Evolutionary conservation across 768 basidiomycete genomes (phyloP).

Genomic region (Kwoniella mangroviensis): DNA sequence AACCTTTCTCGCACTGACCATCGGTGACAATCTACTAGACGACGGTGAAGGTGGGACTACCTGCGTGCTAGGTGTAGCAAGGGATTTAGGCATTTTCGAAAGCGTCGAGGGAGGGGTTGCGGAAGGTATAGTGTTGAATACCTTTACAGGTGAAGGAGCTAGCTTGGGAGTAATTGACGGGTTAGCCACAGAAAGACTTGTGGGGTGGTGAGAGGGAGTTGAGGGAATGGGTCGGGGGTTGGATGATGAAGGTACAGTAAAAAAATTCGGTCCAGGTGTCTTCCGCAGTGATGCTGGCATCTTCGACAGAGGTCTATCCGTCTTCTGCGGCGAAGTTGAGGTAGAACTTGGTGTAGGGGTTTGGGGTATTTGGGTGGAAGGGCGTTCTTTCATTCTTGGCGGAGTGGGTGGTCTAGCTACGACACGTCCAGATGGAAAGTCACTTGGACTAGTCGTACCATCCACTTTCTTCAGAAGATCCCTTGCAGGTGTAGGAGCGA

Average conservation of each 20-base stretch:
- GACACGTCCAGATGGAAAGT: constrained; percentile 3
- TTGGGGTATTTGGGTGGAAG: not conserved
- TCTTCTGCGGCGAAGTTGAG: not conserved
- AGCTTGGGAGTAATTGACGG: not conserved
- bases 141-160: constrained; percentile 7
- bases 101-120: constrained; percentile 7
- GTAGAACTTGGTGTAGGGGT: not conserved
- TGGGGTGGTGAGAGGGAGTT: constrained; percentile 4
- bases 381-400: constrained; percentile 24
- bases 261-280: not conserved
- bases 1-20: not conserved
- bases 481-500: constrained; percentile 27
- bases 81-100: not conserved
- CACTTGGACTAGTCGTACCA: constrained; percentile 1
- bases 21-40: constrained; percentile 1
- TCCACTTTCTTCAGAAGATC: constrained; percentile 24
- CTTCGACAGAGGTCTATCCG: constrained; percentile 9
- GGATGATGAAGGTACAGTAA: constrained; percentile 1
- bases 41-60: constrained; percentile 8
- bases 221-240: not conserved
- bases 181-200: too few species aligned
- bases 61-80: constrained; percentile 7
- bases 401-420: constrained; percentile 34
- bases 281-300: constrained; percentile 25
- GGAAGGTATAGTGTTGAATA: constrained; percentile 4